Evolutionary conservation across 2,329 filamentous ascomycete genomes (phyloP), one percentile per base, ranked within the genome.

Genomic region (Ilyonectria destructans): DNA sequence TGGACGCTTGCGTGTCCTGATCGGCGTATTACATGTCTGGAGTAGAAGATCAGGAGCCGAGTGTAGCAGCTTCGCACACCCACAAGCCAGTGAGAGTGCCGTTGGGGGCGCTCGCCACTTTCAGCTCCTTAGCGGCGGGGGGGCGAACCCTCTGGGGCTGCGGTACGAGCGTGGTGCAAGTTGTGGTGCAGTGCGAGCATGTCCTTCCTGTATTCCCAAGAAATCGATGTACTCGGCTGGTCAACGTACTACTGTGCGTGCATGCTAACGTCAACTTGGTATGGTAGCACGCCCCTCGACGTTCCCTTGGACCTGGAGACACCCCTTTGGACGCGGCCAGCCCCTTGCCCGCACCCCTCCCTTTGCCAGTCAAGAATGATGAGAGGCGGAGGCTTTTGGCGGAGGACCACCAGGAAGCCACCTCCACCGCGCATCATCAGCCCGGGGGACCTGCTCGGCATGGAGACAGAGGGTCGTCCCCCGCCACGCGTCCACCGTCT

Each of bases 1-100:
- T 68, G n/a, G 40, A 40, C 33, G 65, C 71, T 75, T 75, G 73
- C 73, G 73, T 74, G 73, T 75, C 73, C 73, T 71, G 68, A 70
- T 71, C 70, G 52, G 31, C 63, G 54, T 43, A 45, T 13, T 40
- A 58, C 56, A 46, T 37, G 63, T 26, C 58, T 58, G 45, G 40
- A 19, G 52, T 29, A 56, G 40, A 51, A 31, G 33, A 58, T 35
- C 57, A 43, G 45, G 49, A 61, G 58, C 21, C 35, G n/a, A 29
- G 23, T 52, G 58, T 52, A 13, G 49, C 49, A 60, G 49, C 40
- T 43, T 56, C 40, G 17, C 6, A 29, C 23, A 45, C 43, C 19
- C 43, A 37, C 33, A 45, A 58, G 48, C 48, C 33, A 45, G 55
- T 45, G 63, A 46, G 58, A 51, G 63, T 45, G 43, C 46, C 15